A percentile compares a stretch with the other conserved stretches of the same genome.
Conservation (phyloP, 2,329 filamentous ascomycete species). For the Pleomassaria siparia region DNA sequence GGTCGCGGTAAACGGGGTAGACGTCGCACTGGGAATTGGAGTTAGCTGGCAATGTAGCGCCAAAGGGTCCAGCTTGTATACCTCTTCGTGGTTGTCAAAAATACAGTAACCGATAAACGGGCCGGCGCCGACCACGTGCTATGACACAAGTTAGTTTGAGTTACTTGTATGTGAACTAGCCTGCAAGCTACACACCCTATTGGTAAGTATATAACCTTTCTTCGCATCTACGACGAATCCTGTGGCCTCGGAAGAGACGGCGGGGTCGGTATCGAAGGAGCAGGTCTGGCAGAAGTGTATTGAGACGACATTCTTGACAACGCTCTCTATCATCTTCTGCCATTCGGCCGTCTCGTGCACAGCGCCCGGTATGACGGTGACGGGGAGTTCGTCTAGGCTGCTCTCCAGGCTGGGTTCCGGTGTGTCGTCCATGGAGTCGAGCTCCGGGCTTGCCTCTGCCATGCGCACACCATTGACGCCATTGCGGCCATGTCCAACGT, state of each 20-base stretch:
- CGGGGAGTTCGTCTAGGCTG: constrained; percentile 47
- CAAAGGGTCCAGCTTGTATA: constrained; percentile 30
- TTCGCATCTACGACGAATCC: constrained; percentile 97
- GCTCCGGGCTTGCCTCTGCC: constrained; percentile 22
- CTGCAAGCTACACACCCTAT: constrained; percentile 39
- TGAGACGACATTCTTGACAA: constrained; percentile 95
- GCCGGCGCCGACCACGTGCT: constrained; percentile 88
- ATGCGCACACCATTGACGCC: constrained; percentile 28
- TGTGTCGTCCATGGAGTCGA: constrained; percentile 17
- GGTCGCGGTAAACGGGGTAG: constrained; percentile 94
- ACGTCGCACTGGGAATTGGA: constrained; percentile 72
- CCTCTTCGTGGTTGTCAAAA: constrained; percentile 95
- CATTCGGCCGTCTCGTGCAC: constrained; percentile 75
- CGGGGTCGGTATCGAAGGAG: constrained; percentile 95
- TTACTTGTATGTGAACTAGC: neutral
- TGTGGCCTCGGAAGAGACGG: constrained; percentile 91
- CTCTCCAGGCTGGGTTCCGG: constrained; percentile 36
- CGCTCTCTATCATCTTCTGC: constrained; percentile 92
- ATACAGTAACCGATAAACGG: constrained; percentile 98
- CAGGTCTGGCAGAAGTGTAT: constrained; percentile 98
- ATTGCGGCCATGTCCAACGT: constrained; percentile 43
- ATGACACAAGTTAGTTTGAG: constrained; percentile 43
- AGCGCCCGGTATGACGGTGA: constrained; percentile 46
- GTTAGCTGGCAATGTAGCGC: constrained; percentile 10
- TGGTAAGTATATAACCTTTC: constrained; percentile 67